These are phyloP conservation scores for Rugonectria rugulosa DNA, from an alignment of 2,329 filamentous ascomycete species.

Conservation along the genomic window DNA sequence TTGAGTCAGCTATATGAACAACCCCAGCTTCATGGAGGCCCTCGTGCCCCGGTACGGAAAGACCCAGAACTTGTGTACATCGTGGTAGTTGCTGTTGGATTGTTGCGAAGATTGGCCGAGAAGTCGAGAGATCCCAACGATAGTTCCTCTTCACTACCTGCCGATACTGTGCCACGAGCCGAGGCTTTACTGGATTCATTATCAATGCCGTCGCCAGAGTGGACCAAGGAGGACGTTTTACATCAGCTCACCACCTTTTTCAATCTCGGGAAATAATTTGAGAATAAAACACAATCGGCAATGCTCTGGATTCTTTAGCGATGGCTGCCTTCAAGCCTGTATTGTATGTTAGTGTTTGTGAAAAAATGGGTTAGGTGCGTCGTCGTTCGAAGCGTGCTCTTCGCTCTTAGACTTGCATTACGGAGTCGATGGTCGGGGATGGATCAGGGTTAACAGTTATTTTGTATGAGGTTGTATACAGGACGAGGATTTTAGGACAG, in stretches of 20 bases:
- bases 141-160: constrained; percentile 59
- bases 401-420: constrained; percentile 41
- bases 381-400: constrained; percentile 38
- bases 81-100: constrained; percentile 70
- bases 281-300: constrained; percentile 2
- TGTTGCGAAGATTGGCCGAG: constrained; percentile 73
- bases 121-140: constrained; percentile 69
- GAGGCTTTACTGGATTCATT: constrained; percentile 73
- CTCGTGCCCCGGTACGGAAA: constrained; percentile 47
- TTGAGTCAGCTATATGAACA: constrained; percentile 71
- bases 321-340: constrained; percentile 26
- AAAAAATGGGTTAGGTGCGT: constrained; percentile 37
- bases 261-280: constrained; percentile 55
- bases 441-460: constrained; percentile 33
- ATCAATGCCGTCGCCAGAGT: constrained; percentile 68
- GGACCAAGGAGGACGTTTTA: constrained; percentile 70
- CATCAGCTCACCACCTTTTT: constrained; percentile 70
- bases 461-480: constrained; percentile 34
- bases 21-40: constrained; percentile 47
- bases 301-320: constrained; percentile 31
- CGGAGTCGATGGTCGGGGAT: constrained; percentile 38
- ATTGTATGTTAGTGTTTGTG: constrained; percentile 42
- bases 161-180: constrained; percentile 69
- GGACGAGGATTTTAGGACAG: constrained; percentile 36
- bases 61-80: constrained; percentile 68